Evolutionary conservation across 2,329 filamentous ascomycete species (phyloP).

Genomic region (Byssoonygena ceratinophila): DNA sequence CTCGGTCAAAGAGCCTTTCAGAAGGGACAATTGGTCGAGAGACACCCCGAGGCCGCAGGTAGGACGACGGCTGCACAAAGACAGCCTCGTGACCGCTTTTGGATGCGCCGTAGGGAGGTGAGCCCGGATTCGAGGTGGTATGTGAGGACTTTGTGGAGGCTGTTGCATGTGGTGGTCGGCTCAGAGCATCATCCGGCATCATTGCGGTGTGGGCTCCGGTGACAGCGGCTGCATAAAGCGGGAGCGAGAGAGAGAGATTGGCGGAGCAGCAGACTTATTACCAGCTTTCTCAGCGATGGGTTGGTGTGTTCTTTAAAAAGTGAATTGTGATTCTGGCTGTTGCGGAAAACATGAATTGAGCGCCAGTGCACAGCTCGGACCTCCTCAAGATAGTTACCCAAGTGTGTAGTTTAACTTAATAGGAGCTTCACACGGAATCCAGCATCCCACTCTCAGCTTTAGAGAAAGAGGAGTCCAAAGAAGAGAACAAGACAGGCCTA

Average conservation of each 20-base stretch:
- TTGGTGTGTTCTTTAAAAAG: not conserved
- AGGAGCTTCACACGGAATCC: conserved; percentile 8
- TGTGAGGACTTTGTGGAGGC: conserved; percentile 8
- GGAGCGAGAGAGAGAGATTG: not conserved
- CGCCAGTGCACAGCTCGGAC: not conserved
- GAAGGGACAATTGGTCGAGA: conserved; percentile 35
- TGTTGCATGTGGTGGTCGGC: conserved; percentile 22
- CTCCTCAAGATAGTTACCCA: too few relatives aligned
- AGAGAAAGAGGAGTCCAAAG: not conserved
- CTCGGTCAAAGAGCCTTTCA: conserved; percentile 40
- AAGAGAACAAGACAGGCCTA: not conserved
- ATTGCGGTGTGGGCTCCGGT: conserved; percentile 14
- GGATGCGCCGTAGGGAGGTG: conserved; percentile 14
- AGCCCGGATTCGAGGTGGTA: conserved; percentile 15
- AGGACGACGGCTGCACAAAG: conserved; percentile 42
- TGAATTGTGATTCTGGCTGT: conserved; percentile 6
- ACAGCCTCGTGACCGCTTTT: conserved; percentile 34
- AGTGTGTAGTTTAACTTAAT: not conserved
- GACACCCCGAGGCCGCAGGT: conserved; percentile 33
- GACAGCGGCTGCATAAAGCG: conserved; percentile 16
- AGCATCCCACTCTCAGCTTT: not conserved
- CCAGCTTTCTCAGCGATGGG: conserved; percentile 7
- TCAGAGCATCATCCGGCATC: conserved; percentile 23
- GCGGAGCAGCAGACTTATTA: conserved; percentile 1
- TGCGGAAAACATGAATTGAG: not conserved